Base-by-base conservation (phyloP, 2,329 filamentous ascomycete species). In the Microascus cirrosus region DNA sequence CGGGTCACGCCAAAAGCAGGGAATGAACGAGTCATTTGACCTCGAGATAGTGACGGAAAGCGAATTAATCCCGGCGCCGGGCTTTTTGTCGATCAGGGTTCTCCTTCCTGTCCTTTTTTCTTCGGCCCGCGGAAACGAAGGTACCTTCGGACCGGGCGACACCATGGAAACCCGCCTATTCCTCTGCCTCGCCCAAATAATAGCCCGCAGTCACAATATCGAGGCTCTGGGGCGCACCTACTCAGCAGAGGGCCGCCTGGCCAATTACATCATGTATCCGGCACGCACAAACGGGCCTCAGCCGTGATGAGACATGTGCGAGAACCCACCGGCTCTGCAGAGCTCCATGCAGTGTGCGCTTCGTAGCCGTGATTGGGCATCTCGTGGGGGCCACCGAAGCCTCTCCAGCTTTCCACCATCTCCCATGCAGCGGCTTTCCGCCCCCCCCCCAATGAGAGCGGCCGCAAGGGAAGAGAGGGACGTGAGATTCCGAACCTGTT, bases 331-430 rank as follows among this genome's bases (percentile, higher is more conserved):
- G 25, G 34, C n/a, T 25, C 55, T 56, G 55, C 55, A 56, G 35
- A 28, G 32, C 12, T 42, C 18, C 42, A 50, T 51, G 55, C 39
- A 56, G 42, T 15, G 42, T 34, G n/a, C 20, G 35, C 54, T 25
- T 45, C 34, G 25, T 32, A 42, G 24, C 55, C 55, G 51, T 56
- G 45, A 56, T 56, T 56, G 55, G 55, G n/a, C 55, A 12, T 32
- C 34, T 34, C 25, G 39, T 51, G 25, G 28, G 53, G 36, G 32
- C 55, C n/a, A 18, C 20, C 50, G 50, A 51, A 25, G 55, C n/a
- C 42, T 48, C 39, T 56, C 39, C 25, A 56, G 45, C 45, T 56
- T 25, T 51, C 34, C 55, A 56, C 50, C 42, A 56, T 56, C 25
- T 56, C 42, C 24, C 55, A 35, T 56, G 50, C 55, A 35, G 42